Evolutionary conservation across 139 green algal genomes (phyloP).

Genomic region (Closterium sp.): DNA sequence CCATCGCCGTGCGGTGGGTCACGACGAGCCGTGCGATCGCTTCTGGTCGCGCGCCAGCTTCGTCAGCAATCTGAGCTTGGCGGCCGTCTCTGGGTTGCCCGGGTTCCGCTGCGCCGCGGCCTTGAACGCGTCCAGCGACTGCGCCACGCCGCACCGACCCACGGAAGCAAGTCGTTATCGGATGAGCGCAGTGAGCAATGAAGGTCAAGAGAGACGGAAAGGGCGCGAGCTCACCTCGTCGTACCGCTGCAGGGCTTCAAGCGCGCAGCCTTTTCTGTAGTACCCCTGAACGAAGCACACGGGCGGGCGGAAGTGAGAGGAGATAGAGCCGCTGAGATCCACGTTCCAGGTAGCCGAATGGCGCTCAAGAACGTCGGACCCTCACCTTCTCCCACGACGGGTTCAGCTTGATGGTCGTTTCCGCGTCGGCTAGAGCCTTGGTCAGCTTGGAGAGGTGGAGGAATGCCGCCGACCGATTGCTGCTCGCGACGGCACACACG

Average conservation of each 20-base stretch:
- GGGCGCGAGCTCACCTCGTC: conserved; percentile 31
- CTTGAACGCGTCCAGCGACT: conserved; percentile 31
- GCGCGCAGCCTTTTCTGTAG: conserved; percentile 42
- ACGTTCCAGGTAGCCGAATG: neutral
- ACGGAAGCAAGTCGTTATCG: neutral
- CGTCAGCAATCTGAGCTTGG: conserved; percentile 15
- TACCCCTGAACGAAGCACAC: conserved; percentile 28
- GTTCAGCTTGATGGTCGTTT: conserved; percentile 67
- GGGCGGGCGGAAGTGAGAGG: neutral
- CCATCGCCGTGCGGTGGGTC: too few species aligned
- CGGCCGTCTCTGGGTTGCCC: neutral
- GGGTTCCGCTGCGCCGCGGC: conserved; percentile 35
- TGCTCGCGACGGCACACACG: too few species aligned
- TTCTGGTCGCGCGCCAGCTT: conserved; percentile 18
- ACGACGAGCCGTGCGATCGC: neutral
- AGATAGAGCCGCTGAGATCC: too few species aligned
- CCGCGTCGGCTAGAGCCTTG: conserved; percentile 84
- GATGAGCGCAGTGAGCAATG: neutral
- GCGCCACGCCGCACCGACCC: neutral
- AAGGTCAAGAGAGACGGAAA: neutral
- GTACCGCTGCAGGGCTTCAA: conserved; percentile 35
- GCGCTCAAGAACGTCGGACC: too few species aligned
- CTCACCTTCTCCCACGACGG: conserved; percentile 84
- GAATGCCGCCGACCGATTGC: conserved; percentile 83
- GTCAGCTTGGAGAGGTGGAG: conserved; percentile 86